Base-by-base conservation (phyloP, 441 rosid genomes). In the Adansonia gregorii region DNA sequence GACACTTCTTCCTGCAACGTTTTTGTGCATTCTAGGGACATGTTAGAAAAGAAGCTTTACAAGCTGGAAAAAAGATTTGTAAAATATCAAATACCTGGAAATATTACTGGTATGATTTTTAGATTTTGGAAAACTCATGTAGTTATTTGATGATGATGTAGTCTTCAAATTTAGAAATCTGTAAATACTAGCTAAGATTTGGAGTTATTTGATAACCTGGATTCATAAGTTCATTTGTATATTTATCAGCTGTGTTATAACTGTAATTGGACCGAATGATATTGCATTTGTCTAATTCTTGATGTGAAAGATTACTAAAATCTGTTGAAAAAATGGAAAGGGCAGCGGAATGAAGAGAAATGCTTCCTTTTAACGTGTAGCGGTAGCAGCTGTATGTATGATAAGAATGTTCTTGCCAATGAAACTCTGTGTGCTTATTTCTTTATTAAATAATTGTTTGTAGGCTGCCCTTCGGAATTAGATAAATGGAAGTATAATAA, bases 31-130 rank as follows among this genome's bases (percentile, higher is more conserved):
- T 12, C 14, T 51, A 59, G 27, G 6, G 41, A 11, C 12, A n/a
- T 1, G 8, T 60, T 24, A 27, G 3, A 51, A 51, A 24, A 49
- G 59, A 49, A 31, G 55, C 11, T 19, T 19, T 45, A 51, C 74
- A 70, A 15, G 11, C 20, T 70, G 59, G 14, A 24, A 3, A 27
- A 52, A 67, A 7, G 9, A 35, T 4, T 10, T 19, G 35, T 45
- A 45, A 35, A 45, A 45, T 67, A 67, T 67, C 31, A 45, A 67
- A 11, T 67, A 45, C n/a, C 22, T 67, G 31, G 72, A 20, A 67
- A 67, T 22, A 12, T 68, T 48, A n/a, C 41, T 68, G 58, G 19
- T 48, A 68, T 12, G 31, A 0, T 6, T 20, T 24, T 49, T 0
- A 9, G 39, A 49, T 49, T 69, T 22, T 10, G 73, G 19, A 24